Conservation (phyloP, 2,329 filamentous ascomycete species). For the Fusarium euwallaceae region DNA sequence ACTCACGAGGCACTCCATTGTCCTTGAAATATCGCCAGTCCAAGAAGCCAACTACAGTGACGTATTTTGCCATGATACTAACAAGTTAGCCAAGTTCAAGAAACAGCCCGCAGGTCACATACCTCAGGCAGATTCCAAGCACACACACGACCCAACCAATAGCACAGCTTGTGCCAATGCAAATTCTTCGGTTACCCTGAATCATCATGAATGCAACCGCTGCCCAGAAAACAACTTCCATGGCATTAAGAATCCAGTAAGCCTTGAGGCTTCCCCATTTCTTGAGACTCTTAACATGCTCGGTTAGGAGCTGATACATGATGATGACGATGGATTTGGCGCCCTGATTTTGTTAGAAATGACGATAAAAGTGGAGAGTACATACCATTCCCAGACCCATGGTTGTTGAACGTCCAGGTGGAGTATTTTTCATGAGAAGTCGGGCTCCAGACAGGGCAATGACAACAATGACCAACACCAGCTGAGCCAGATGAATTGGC, state of each 20-base stretch:
- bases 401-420: slow-evolving; percentile 29
- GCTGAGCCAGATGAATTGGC: neutral
- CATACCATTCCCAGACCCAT: slow-evolving; percentile 39
- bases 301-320: slow-evolving; percentile 55
- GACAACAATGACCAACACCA: slow-evolving; percentile 13
- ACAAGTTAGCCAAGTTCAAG: neutral
- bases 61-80: neutral
- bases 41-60: neutral
- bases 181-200: slow-evolving; percentile 12
- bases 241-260: slow-evolving; percentile 55
- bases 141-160: slow-evolving; percentile 22
- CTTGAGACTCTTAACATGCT: slow-evolving; percentile 49
- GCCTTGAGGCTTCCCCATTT: slow-evolving; percentile 57
- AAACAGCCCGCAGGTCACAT: neutral
- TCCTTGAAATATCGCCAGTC: neutral
- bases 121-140: neutral
- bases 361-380: slow-evolving; percentile 53
- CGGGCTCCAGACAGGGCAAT: slow-evolving; percentile 29
- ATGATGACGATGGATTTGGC: slow-evolving; percentile 2
- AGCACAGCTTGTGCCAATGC: slow-evolving; percentile 17
- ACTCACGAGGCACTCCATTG: neutral
- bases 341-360: slow-evolving; percentile 44
- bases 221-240: slow-evolving; percentile 59
- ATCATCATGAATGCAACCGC: slow-evolving; percentile 24
- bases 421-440: slow-evolving; percentile 23